Percentiles rank a stretch among this genome's conserved stretches.
Conservation (phyloP, 1,139 yeast species). For the Debaryomyces sp. region DNA sequence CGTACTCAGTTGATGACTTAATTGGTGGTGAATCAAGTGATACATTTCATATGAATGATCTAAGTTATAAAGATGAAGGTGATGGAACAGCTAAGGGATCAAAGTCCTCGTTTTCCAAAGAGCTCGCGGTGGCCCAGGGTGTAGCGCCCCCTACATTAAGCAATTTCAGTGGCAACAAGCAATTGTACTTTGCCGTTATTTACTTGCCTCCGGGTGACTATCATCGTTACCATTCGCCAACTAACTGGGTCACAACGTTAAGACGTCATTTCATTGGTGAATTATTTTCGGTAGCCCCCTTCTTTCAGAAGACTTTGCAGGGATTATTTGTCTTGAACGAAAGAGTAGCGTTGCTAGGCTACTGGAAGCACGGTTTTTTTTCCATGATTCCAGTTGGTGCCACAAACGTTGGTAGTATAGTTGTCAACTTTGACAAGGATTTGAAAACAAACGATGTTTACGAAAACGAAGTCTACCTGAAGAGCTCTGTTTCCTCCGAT, state of each 20-base stretch:
- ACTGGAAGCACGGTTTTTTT: constrained; percentile 96
- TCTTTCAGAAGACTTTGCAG: constrained; percentile 83
- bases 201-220: constrained; percentile 98
- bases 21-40: constrained; percentile 48
- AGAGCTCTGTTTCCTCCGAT: constrained; percentile 9
- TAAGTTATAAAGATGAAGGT: constrained; percentile 61
- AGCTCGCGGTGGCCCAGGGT: constrained; percentile 46
- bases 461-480: constrained; percentile 53
- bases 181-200: constrained; percentile 85
- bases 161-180: constrained; percentile 45
- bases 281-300: constrained; percentile 94
- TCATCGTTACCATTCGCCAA: constrained; percentile 96
- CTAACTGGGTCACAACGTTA: constrained; percentile 91
- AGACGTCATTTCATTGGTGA: constrained; percentile 98
- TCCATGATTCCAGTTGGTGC: constrained; percentile 99
- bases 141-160: constrained; percentile 41
- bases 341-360: constrained; percentile 91
- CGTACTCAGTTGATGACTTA: constrained; percentile 70
- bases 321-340: constrained; percentile 92
- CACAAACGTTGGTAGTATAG: constrained; percentile 95
- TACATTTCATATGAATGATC: constrained; percentile 43
- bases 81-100: constrained; percentile 46
- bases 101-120: constrained; percentile 38
- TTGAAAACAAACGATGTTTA: constrained; percentile 78
- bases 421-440: constrained; percentile 89